These are phyloP conservation scores for Umbelopsis sp. DNA, from an alignment of 192 early-diverging fungal genomes.

Conservation along the genomic window DNA sequence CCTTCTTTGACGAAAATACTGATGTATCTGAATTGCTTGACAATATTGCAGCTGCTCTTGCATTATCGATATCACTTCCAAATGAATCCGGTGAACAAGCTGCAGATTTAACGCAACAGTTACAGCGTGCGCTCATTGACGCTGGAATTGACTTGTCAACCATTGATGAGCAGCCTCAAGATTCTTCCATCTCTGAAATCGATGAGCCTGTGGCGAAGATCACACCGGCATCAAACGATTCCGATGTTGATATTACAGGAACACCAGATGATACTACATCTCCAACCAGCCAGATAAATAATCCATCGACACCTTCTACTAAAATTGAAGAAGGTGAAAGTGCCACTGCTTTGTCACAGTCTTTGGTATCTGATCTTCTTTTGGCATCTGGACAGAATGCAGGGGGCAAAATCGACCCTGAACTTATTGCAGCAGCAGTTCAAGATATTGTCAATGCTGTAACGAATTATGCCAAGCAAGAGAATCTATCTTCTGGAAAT, in stretches of 20 bases:
- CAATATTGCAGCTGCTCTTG: slow-evolving; percentile 2
- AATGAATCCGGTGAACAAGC: neutral
- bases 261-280: neutral
- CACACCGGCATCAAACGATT: neutral
- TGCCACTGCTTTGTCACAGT: slow-evolving; percentile 3
- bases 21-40: slow-evolving; percentile 3
- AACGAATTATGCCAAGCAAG: neutral
- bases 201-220: neutral
- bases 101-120: neutral
- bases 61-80: slow-evolving; percentile 6
- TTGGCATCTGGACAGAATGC: neutral
- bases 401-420: neutral
- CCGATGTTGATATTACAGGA: slow-evolving; percentile 6
- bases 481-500: neutral
- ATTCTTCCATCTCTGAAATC: neutral
- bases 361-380: neutral
- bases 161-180: neutral
- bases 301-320: neutral
- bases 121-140: slow-evolving; percentile 8
- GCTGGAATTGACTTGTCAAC: slow-evolving; percentile 15
- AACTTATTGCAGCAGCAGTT: neutral
- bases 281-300: neutral
- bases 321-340: neutral
- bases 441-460: slow-evolving; percentile 8
- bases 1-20: neutral